These are phyloP conservation scores for Casaregolazyma lundiana DNA, from an alignment of 1,139 yeast species.

Conservation along the genomic window DNA sequence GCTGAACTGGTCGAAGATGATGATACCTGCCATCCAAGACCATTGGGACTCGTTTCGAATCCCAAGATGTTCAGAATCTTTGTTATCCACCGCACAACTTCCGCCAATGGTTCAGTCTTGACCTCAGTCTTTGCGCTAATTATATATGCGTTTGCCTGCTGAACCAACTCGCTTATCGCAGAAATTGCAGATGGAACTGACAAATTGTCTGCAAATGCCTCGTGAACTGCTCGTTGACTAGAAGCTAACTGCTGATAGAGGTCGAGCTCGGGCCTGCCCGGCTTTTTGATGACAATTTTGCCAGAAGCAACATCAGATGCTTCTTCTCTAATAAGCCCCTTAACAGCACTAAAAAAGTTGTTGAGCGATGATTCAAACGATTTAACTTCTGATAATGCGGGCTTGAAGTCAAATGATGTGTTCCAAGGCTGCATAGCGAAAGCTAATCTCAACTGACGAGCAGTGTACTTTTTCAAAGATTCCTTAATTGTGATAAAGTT, in stretches of 20 bases:
- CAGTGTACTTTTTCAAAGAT: constrained; percentile 63
- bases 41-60: constrained; percentile 62
- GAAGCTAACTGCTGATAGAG: constrained; percentile 48
- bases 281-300: constrained; percentile 60
- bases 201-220: constrained; percentile 82
- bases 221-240: constrained; percentile 62
- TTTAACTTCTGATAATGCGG: constrained; percentile 69
- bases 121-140: constrained; percentile 45
- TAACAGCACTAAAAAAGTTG: constrained; percentile 77
- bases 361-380: constrained; percentile 67
- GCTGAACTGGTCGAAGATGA: constrained; percentile 22
- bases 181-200: constrained; percentile 73
- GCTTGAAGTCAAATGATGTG: constrained; percentile 86
- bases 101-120: constrained; percentile 61
- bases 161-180: constrained; percentile 60
- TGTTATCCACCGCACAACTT: constrained; percentile 64
- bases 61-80: constrained; percentile 70
- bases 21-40: constrained; percentile 70
- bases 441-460: constrained; percentile 83
- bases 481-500: constrained; percentile 93
- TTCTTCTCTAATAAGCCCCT: constrained; percentile 65
- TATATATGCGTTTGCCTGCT: constrained; percentile 68
- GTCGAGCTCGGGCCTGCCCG: constrained; percentile 50
- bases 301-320: constrained; percentile 43
- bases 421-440: constrained; percentile 94